phyloP scores from a whole-genome alignment of 2,329 filamentous ascomycete genomes.

The Beauveria caledonica region DNA sequence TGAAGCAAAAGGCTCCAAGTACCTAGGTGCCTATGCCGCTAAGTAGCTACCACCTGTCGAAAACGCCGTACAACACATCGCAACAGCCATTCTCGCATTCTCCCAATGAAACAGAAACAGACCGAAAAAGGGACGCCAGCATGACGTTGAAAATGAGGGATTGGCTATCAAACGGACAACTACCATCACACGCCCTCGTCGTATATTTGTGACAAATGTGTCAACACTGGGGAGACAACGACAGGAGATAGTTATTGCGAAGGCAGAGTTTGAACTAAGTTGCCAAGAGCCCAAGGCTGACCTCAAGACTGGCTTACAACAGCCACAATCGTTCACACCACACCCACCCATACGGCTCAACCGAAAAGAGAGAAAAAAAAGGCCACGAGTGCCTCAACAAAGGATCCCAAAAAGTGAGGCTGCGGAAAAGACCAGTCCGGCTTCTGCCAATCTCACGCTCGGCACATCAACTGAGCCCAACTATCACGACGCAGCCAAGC shows the following conservation, averaged over 20 bases:
- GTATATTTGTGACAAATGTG: neutral
- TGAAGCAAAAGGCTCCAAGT: neutral
- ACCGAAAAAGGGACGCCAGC: neutral
- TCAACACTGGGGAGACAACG: neutral
- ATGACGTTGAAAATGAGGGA: neutral
- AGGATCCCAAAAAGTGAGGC: constrained; percentile 3
- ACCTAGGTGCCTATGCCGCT: too few species aligned
- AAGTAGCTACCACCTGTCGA: neutral
- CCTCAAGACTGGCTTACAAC: neutral
- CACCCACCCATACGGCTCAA: neutral
- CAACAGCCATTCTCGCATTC: neutral
- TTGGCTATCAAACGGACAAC: neutral
- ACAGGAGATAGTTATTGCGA: neutral
- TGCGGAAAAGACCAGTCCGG: neutral
- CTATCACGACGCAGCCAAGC: constrained; percentile 4
- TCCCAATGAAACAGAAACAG: neutral
- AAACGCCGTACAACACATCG: neutral
- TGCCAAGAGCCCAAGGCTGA: constrained; percentile 2
- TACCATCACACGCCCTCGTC: neutral
- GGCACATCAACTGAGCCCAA: constrained; percentile 2
- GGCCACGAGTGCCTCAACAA: neutral
- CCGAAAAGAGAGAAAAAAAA: neutral
- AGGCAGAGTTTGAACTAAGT: neutral
- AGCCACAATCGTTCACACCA: neutral
- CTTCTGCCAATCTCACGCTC: neutral